Evolutionary conservation across 2,329 filamentous ascomycete genomes (phyloP).

Genomic region (Sporothrix mexicana): DNA sequence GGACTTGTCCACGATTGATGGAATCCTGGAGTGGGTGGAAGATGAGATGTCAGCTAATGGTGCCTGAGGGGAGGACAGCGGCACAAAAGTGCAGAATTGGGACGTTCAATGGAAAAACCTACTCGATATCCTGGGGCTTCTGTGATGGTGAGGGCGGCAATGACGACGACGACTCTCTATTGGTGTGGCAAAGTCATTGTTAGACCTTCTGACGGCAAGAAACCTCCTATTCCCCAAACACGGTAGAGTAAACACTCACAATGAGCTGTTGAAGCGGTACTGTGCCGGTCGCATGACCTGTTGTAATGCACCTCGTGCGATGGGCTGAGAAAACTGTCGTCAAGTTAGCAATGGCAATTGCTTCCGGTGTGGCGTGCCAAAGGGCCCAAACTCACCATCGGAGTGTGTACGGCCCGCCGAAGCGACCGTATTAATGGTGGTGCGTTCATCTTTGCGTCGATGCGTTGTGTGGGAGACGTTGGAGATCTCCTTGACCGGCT

Average conservation of each 20-base stretch:
- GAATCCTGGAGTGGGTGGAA: too few relatives aligned
- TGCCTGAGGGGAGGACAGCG: too few relatives aligned
- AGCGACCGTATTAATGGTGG: slow-evolving; percentile 48
- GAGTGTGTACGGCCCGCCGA: slow-evolving; percentile 43
- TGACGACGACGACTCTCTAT: not conserved
- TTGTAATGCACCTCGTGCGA: slow-evolving; percentile 33
- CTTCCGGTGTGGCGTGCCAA: not conserved
- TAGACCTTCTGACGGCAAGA: not conserved
- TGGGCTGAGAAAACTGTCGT: slow-evolving; percentile 8
- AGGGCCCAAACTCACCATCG: slow-evolving; percentile 40
- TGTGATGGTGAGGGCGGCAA: not conserved
- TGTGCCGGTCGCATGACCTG: slow-evolving; percentile 34
- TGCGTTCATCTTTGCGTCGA: slow-evolving; percentile 44
- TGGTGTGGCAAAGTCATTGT: not conserved
- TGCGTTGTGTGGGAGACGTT: slow-evolving; percentile 3
- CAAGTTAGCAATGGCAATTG: slow-evolving; percentile 13
- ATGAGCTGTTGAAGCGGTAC: slow-evolving; percentile 33
- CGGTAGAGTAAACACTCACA: slow-evolving; percentile 32
- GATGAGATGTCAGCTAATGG: too few relatives aligned
- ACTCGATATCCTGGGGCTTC: not conserved
- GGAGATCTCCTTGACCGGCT: not conserved
- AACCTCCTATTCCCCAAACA: too few relatives aligned
- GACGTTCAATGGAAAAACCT: not conserved
- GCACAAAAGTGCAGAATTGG: not conserved
- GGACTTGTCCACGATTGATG: too few relatives aligned